Evolutionary conservation across 768 basidiomycete species (phyloP).

Genomic region (Antrodiella citrinella): DNA sequence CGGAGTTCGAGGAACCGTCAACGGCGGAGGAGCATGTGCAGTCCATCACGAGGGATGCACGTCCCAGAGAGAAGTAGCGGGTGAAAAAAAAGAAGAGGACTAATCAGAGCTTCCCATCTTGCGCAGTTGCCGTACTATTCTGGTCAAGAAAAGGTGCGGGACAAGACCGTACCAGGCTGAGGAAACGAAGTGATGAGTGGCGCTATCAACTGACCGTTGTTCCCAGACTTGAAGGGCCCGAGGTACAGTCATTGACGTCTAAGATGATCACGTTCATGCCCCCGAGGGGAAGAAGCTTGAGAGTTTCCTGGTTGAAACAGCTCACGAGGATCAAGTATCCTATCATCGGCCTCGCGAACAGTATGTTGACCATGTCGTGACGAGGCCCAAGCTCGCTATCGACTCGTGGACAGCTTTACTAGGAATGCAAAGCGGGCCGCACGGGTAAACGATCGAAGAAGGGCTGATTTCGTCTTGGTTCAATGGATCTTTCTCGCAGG

Average conservation of each 20-base stretch:
- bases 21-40: background rate
- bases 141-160: background rate
- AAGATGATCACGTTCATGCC: background rate
- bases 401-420: background rate
- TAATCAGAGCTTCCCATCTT: background rate
- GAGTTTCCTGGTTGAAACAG: background rate
- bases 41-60: background rate
- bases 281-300: background rate
- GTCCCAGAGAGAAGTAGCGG: background rate
- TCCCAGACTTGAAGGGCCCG: background rate
- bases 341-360: background rate
- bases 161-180: background rate
- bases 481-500: background rate
- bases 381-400: background rate
- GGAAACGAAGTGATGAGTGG: background rate
- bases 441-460: background rate
- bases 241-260: background rate
- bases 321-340: background rate
- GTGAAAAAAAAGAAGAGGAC: background rate
- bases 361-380: background rate
- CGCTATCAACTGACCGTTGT: conserved; percentile 1
- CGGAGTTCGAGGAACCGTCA: background rate
- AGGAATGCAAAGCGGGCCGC: background rate
- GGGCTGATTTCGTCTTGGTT: background rate
- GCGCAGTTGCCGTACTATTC: background rate